These are phyloP conservation scores for Arbutus unedo DNA, from an alignment of 148 eudicot species.

Conservation along the genomic window DNA sequence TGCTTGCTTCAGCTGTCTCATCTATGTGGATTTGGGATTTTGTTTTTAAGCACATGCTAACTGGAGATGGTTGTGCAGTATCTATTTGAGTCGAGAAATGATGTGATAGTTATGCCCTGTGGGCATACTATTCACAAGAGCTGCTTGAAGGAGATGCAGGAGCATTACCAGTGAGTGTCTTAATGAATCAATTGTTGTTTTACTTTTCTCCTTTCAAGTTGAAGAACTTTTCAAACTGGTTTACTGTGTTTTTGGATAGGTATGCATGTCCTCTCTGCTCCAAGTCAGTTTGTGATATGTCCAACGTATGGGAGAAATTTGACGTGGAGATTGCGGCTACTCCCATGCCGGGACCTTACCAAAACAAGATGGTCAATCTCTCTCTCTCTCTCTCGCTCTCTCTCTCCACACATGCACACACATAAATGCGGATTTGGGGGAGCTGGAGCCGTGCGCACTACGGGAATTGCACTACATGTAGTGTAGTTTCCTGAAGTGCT, in stretches of 20 bases:
- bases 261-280: conserved; percentile 93
- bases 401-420: background rate
- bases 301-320: conserved; percentile 79
- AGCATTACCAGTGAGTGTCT: conserved; percentile 69
- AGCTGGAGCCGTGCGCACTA: too few species aligned
- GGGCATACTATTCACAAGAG: conserved; percentile 87
- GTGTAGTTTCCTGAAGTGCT: too few species aligned
- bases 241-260: conserved; percentile 31
- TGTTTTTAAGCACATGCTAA: conserved; percentile 3
- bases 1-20: background rate
- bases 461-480: too few species aligned
- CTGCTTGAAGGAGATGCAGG: conserved; percentile 88
- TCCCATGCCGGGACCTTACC: conserved; percentile 74
- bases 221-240: background rate
- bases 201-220: background rate
- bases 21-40: background rate
- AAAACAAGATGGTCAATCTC: conserved; percentile 56
- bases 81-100: conserved; percentile 70
- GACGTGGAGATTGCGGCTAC: conserved; percentile 85
- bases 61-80: conserved; percentile 42
- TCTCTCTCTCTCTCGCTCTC: conserved; percentile 13
- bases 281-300: conserved; percentile 93
- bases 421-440: too few species aligned
- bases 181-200: background rate
- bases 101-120: conserved; percentile 65